Evolutionary conservation across 129 eudicot genomes (phyloP), one percentile per base, ranked within the genome.

Genomic region (Saposhnikovia divaricata): DNA sequence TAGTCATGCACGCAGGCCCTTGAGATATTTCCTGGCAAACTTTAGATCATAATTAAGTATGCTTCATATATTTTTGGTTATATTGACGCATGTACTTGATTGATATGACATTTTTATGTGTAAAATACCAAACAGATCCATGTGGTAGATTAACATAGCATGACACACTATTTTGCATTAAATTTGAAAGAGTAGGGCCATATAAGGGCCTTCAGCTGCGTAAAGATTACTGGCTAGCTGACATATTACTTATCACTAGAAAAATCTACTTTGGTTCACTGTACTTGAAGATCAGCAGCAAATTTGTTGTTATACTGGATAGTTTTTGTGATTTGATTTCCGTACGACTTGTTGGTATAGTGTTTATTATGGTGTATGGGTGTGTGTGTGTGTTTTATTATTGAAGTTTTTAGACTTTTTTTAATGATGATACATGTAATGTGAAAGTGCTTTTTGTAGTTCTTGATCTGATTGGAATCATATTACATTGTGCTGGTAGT

Each of bases 201-300:
- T 18, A 53, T 53, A 53, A 53, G 4, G n/a, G 61, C 7, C 23
- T 16, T 50, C 21, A 16, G 57, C 34, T 31, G 34, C 18, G n/a
- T 1, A 53, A 18, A 53, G 61, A 53, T 18, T 18, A 53, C n/a
- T 18, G 21, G 61, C 6, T 18, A 53, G n/a, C 19, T 53, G 5
- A 14, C n/a, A 53, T 19, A 5, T 0, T 53, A 19, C 61, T 53
- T 53, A 2, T 34, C 2, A 34, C 37, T 34, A 34, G 61, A 18
- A 11, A 9, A 44, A 40, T 53, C 11, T 51, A 53, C 12, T 43
- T 10, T 27, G 16, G 0, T 45, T 74, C 39, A 74, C 48, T 28
- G 19, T 76, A 34, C 4, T 55, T 76, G 42, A 44, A 77, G 80
- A 55, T 77, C 79, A 77, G 51, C 80, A 19, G n/a, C 50, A 42